These are phyloP conservation scores for Scleromitrula shiraiana DNA, from an alignment of 2,329 filamentous ascomycete genomes.

Conservation along the genomic window DNA sequence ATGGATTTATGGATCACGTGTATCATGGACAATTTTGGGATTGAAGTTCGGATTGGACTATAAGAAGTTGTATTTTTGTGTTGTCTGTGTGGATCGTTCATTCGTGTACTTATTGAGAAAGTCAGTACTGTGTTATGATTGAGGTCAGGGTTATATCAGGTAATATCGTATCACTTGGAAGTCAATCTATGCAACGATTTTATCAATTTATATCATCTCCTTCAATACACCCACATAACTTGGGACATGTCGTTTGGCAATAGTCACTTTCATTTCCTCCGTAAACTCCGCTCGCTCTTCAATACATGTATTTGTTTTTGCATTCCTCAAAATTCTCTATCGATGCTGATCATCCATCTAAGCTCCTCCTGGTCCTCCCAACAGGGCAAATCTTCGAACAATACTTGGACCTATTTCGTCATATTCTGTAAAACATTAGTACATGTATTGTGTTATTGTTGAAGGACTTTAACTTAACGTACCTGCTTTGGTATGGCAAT, in stretches of 20 bases:
- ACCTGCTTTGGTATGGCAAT: slow-evolving; percentile 84
- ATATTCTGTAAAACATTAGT: slow-evolving; percentile 40
- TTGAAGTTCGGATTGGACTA: no score
- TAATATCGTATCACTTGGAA: no score
- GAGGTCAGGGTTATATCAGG: no score
- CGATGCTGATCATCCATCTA: slow-evolving; percentile 29
- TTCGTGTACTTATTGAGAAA: no score
- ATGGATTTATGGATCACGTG: no score
- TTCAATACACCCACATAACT: background rate
- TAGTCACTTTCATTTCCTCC: slow-evolving; percentile 3
- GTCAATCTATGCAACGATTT: slow-evolving; percentile 1
- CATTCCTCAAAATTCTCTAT: slow-evolving; percentile 1
- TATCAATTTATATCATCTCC: slow-evolving; percentile 6
- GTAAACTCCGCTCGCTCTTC: slow-evolving; percentile 4
- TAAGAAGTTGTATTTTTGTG: no score
- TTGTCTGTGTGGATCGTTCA: no score
- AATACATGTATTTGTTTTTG: slow-evolving; percentile 7
- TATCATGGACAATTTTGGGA: no score
- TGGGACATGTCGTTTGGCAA: slow-evolving; percentile 1
- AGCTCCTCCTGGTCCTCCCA: slow-evolving; percentile 84
- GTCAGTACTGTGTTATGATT: no score
- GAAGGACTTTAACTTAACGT: background rate
- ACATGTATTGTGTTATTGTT: no score
- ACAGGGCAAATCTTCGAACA: slow-evolving; percentile 84
- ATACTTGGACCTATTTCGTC: slow-evolving; percentile 96